Base-by-base conservation (phyloP, 805 yeast genomes). In the Priceomyces melissophilus region DNA sequence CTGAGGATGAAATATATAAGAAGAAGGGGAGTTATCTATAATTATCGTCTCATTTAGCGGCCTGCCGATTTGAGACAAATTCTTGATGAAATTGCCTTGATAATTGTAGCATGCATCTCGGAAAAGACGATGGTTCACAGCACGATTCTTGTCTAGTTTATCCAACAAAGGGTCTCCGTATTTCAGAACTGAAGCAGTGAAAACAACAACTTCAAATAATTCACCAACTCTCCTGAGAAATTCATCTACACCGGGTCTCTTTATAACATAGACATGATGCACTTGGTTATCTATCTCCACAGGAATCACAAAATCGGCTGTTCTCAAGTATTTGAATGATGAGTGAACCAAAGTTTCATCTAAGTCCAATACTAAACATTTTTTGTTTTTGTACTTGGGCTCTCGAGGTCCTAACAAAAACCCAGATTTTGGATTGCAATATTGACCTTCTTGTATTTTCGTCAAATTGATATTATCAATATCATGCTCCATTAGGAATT, bases 341-440 rank as follows among this genome's bases (percentile, higher is more conserved):
- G 96, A 87, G 62, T 93, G 99, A 26, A 93, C 99, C 44, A 93
- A 75, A 2, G 99, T 93, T 64, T 93, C 99, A 63, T 93, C 99
- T 48, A 93, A 69, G 64, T 93, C 99, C 40, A 93, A 72, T 10
- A 93, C 86, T 27, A 93, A 74, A 62, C 97, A 90, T 63, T 93
- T 93, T 43, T 85, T 82, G 41, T 77, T 76, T 38, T 73, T 67
- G 41, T 84, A 73, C 36, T 65, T 59, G 16, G 69, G 63, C 37
- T 59, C 64, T 34, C 79, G 74, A 16, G 79, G 75, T 38, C 84
- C 78, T 48, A 91, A 66, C 38, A 89, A 72, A 67, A 73, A 77
- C 4, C 84, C 87, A 3, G 84, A 78, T 38, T 64, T 71, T 37
- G 78, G 70, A 30, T 86, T 76, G 53, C 73, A 80, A 5, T 76